Evolutionary conservation across 2,329 filamentous ascomycete genomes (phyloP), one percentile per base, ranked within the genome.

Genomic region (Peltaster fructicola): DNA sequence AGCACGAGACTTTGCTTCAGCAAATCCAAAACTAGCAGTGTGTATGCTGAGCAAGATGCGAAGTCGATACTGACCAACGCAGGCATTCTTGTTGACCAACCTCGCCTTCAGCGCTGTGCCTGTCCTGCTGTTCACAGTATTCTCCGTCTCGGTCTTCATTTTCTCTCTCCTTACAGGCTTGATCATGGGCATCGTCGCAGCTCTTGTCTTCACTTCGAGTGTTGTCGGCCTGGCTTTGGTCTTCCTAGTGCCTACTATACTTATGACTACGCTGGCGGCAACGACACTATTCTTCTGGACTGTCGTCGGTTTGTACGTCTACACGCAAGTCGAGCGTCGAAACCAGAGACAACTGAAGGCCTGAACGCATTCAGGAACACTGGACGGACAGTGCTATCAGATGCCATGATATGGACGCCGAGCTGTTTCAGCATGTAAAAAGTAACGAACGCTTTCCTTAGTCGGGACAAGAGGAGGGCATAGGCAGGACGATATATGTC

Each of bases 11-110:
- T 4, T 74, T 78, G 40, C 68, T 72, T 9, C 50, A 60, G 5
- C 54, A 62, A 72, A 74, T 29, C 80, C 80, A 3, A 54, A 80
- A 33, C 54, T 82, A 20, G 70, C 75, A 27, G 76, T 80, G 57
- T 12, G 71, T 48, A 21, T 5, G 10, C 6, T 15, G 8, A n/a
- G 16, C 16, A 18, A n/a, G 12, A 10, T 10, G 10, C 5, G 10
- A 15, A 11, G 12, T 21, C 22, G 14, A 10, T 19, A 27, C 33
- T 37, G 17, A 41, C 24, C 10, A 6, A 7, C 10, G 6, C 34
- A 80, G 75, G 67, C 70, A 30, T 79, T 88, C 47, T 44, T 81
- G 29, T 51, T 65, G 22, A 56, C 63, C 15, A 77, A 84, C 45
- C 40, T 73, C 30, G 47, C 69, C 30, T 60, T 82, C 33, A 70